Evolutionary conservation across 225 moss, liverwort and hornwort species (phyloP), one percentile per base, ranked within the genome.

Genomic region (Bryum argenteum): DNA sequence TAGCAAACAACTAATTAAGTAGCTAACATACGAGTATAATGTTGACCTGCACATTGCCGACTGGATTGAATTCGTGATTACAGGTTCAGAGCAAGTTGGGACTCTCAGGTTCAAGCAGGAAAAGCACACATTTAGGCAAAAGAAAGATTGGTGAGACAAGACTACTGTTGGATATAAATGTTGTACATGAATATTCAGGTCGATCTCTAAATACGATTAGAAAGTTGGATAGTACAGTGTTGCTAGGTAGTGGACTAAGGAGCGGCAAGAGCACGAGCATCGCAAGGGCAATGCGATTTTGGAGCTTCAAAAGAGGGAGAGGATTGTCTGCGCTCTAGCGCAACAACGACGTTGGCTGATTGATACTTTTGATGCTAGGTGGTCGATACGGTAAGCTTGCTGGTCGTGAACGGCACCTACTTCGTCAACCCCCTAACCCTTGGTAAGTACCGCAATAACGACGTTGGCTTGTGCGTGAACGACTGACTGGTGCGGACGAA

Each of bases 71-170:
- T 24, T 44, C 11, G 18, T 58, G 2, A 22, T 59, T 64, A 54
- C 77, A 87, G 87, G 81, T 79, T 37, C 79, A 79, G 60, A 79
- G 69, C 71, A 87, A 84, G 79, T 63, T 84, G 9, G 80, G 75
- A 5, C 20, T 72, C 9, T 45, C 77, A 22, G 83, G 65, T 37
- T n/a, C 44, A 2, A 69, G 55, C 63, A n/a, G n/a, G n/a, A 64
- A 58, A 37, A 74, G 16, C 61, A 51, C 51, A 33, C 33, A 23
- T 22, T n/a, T 51, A 61, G 54, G 23, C 52, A 42, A 57, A 12
- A 37, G 38, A 45, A 69, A 26, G 57, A 8, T n/a, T 51, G 50
- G 38, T 42, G 73, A 81, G 64, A 43, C 78, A 20, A 81, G 59
- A 15, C 61, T 70, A 23, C 54, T 73, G 1, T 58, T 76, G 63